Percentiles rank a stretch among this genome's conserved stretches.
These are phyloP conservation scores for Hemisphaericaspora subhashii DNA, from an alignment of 1,139 yeast species.

Conservation along the genomic window DNA sequence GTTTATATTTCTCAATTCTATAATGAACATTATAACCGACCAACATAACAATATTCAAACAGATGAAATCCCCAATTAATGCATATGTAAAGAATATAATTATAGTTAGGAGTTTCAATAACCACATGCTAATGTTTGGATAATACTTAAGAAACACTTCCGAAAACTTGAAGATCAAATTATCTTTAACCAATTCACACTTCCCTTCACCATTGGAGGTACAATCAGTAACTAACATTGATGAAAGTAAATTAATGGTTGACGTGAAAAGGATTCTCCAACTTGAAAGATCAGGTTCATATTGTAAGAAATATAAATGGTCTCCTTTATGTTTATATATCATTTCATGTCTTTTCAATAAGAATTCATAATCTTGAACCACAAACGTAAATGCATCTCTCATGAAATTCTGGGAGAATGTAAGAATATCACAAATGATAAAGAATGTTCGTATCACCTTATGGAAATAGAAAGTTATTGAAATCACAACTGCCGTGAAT, in stretches of 20 bases:
- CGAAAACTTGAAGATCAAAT: conserved; percentile 32
- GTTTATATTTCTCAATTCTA: conserved; percentile 10
- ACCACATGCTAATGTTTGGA: conserved; percentile 12
- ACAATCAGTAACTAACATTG: conserved; percentile 10
- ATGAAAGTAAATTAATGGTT: conserved; percentile 8
- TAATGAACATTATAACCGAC: conserved; percentile 12
- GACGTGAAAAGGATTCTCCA: conserved; percentile 8
- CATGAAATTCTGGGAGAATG: conserved; percentile 32
- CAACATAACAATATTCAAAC: conserved; percentile 25
- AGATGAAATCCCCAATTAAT: conserved; percentile 30
- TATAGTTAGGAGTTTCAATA: conserved; percentile 23
- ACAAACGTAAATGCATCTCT: conserved; percentile 30
- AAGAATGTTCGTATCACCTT: conserved; percentile 19
- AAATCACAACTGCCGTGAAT: conserved; percentile 20
- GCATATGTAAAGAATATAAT: conserved; percentile 29
- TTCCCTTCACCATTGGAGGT: conserved; percentile 7
- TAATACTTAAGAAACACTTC: conserved; percentile 20
- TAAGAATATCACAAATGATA: conserved; percentile 29
- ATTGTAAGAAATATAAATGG: conserved; percentile 15
- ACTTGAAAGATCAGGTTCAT: conserved; percentile 10
- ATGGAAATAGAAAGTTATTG: conserved; percentile 21
- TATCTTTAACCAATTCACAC: conserved; percentile 11
- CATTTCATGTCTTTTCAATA: conserved; percentile 14
- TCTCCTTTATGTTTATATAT: conserved; percentile 15
- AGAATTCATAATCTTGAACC: conserved; percentile 18